phyloP scores from a whole-genome alignment of 1,284 basidiomycete species.

The Ustilago crameri region DNA sequence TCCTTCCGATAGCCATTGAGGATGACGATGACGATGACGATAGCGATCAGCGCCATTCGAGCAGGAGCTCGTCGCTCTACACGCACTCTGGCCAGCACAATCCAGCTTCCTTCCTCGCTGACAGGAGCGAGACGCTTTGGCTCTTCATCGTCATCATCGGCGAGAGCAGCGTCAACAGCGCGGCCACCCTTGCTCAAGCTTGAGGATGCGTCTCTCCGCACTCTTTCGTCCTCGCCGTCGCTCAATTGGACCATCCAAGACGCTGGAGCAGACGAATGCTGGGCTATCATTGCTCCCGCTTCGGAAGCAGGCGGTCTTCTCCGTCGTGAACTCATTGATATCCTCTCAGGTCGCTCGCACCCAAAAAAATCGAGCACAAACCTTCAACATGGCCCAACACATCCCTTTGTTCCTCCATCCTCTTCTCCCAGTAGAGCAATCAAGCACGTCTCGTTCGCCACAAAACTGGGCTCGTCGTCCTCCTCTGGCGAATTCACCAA shows the following conservation, averaged over 20 bases:
- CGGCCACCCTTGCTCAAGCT: constrained; percentile 24
- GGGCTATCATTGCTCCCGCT: constrained; percentile 61
- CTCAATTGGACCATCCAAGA: constrained; percentile 53
- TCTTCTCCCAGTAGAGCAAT: constrained; percentile 19
- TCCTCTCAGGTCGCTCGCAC: constrained; percentile 32
- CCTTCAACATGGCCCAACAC: constrained; percentile 18
- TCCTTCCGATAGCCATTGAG: too few relatives aligned
- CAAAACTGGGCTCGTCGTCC: constrained; percentile 24
- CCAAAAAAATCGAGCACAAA: constrained; percentile 4
- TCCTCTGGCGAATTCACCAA: constrained; percentile 56
- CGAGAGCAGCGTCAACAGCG: constrained; percentile 3
- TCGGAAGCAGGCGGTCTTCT: constrained; percentile 53
- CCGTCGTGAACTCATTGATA: constrained; percentile 43
- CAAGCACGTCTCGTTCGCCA: constrained; percentile 57
- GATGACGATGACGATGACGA: too few relatives aligned
- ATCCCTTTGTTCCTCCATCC: constrained; percentile 38
- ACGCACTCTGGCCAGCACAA: background rate
- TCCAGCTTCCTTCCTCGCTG: too few relatives aligned
- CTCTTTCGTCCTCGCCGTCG: background rate
- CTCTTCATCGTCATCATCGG: constrained; percentile 8
- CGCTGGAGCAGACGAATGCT: constrained; percentile 45
- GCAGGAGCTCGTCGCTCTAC: constrained; percentile 1
- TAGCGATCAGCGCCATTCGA: background rate
- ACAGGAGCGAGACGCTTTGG: background rate
- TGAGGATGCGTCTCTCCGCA: constrained; percentile 10